These are phyloP conservation scores for Metschnikowia corniflorae DNA, from an alignment of 805 yeast genomes.

Conservation along the genomic window DNA sequence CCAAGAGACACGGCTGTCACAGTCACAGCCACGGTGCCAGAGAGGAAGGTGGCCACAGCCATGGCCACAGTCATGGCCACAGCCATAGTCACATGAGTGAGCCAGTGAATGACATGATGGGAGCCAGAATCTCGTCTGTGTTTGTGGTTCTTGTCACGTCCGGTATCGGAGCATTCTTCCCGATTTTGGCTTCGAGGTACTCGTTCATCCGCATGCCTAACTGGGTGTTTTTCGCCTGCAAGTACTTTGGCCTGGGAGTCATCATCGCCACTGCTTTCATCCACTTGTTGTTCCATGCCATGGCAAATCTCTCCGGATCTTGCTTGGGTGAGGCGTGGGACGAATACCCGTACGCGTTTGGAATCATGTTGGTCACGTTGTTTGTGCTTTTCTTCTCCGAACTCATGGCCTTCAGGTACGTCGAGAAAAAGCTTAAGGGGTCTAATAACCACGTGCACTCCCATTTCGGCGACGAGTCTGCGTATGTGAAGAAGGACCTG, in stretches of 20 bases:
- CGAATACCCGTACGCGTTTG: conserved; percentile 54
- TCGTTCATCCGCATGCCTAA: conserved; percentile 57
- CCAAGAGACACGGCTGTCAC: conserved; percentile 6
- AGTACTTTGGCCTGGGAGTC: conserved; percentile 81
- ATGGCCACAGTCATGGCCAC: conserved; percentile 7
- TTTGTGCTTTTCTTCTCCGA: conserved; percentile 51
- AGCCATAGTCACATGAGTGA: conserved; percentile 40
- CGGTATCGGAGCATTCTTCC: conserved; percentile 56
- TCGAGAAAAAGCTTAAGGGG: conserved; percentile 34
- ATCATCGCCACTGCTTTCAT: conserved; percentile 79
- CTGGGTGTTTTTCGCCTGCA: conserved; percentile 65
- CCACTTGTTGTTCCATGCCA: conserved; percentile 69
- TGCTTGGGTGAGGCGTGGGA: conserved; percentile 62
- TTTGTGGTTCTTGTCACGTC: conserved; percentile 59
- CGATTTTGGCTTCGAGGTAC: conserved; percentile 56
- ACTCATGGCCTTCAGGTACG: conserved; percentile 44
- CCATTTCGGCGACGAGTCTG: conserved; percentile 48
- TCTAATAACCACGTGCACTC: conserved; percentile 44
- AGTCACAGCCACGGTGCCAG: conserved; percentile 3
- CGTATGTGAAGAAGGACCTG: conserved; percentile 26
- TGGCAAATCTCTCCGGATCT: conserved; percentile 48
- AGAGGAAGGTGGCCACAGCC: neutral
- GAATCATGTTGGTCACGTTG: conserved; percentile 47
- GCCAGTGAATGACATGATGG: conserved; percentile 41
- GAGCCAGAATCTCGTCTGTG: conserved; percentile 56